Evolutionary conservation across 2,329 filamentous ascomycete genomes (phyloP), one percentile per base, ranked within the genome.

Genomic region (Cytospora paraplurivora): DNA sequence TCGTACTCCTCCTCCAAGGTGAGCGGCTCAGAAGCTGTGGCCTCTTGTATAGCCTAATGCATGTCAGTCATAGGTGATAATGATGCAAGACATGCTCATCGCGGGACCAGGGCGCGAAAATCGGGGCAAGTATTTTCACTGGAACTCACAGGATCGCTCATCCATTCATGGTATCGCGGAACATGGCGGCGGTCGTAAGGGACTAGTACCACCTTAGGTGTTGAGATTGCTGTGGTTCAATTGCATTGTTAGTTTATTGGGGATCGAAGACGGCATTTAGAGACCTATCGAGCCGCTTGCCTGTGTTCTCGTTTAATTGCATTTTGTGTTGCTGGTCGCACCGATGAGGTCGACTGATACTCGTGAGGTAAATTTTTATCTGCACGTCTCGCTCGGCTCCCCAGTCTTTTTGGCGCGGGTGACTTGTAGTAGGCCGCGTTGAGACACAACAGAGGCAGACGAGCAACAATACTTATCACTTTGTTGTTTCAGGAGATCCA

Each of bases 141-240:
- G n/a, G n/a, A 12, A 47, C 75, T 69, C 73, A 85, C 89, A 58
- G 88, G 83, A 71, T 95, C 88, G 79, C 93, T 84, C 93, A 98
- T 97, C 94, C 94, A 98, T 71, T 82, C 79, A 73, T 97, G 92
- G 74, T 97, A 97, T 44, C 83, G 87, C 17, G 82, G 82, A 32
- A 98, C 94, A 79, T 97, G 94, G 72, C 88, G 89, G 44, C 82
- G 77, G 67, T 89, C 88, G 76, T 97, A 97, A 0, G 93, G 93
- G 11, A 97, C 92, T 11, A 98, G 83, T 19, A 96, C 83, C 52
- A 91, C 79, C 56, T 80, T 80, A 5, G 83, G 76, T 1, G 89
- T 89, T 3, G 85, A 82, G 37, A 96, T 78, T 19, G 88, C 92
- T 96, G 69, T 19, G 17, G 0, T 8, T 21, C 5, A 13, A 33